These are phyloP conservation scores for Fusarium marasasianum DNA, from an alignment of 2,329 filamentous ascomycete genomes.

Conservation along the genomic window DNA sequence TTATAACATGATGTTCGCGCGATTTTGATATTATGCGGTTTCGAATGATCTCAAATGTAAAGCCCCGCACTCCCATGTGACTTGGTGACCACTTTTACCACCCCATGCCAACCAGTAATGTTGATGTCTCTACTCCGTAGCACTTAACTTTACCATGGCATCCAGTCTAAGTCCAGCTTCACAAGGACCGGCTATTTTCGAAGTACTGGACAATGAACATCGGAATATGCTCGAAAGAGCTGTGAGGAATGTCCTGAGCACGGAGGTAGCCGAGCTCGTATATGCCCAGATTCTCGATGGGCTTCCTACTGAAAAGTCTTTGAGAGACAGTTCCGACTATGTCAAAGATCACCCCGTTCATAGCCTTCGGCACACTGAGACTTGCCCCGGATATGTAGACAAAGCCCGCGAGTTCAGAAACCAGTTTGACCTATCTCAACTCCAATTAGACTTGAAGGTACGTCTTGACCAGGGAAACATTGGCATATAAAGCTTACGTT, in stretches of 20 bases:
- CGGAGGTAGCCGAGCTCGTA: neutral
- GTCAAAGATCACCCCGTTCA: neutral
- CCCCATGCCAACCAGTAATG: too few relatives aligned
- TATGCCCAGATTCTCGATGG: slow-evolving; percentile 25
- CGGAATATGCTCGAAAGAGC: neutral
- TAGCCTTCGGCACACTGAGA: neutral
- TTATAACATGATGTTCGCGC: rapidly evolving
- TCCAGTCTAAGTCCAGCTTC: neutral
- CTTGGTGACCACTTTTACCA: neutral
- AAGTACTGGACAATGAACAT: neutral
- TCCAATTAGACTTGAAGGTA: neutral
- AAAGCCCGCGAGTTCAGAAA: slow-evolving; percentile 1
- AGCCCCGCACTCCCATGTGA: neutral
- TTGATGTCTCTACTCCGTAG: too few relatives aligned
- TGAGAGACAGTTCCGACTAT: neutral
- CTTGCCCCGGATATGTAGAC: slow-evolving; percentile 3
- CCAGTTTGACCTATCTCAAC: neutral
- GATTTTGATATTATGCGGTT: neutral
- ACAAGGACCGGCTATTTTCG: rapidly evolving
- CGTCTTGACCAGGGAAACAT: rapidly evolving
- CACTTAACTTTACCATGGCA: neutral
- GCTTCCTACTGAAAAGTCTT: neutral
- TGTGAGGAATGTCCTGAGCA: neutral
- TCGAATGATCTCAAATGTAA: neutral
- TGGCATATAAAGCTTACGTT: rapidly evolving